Percentiles rank a stretch among this genome's conserved stretches.
Evolutionary conservation across 805 yeast genomes (phyloP).

Genomic region (Metschnikowia kofuensis): DNA sequence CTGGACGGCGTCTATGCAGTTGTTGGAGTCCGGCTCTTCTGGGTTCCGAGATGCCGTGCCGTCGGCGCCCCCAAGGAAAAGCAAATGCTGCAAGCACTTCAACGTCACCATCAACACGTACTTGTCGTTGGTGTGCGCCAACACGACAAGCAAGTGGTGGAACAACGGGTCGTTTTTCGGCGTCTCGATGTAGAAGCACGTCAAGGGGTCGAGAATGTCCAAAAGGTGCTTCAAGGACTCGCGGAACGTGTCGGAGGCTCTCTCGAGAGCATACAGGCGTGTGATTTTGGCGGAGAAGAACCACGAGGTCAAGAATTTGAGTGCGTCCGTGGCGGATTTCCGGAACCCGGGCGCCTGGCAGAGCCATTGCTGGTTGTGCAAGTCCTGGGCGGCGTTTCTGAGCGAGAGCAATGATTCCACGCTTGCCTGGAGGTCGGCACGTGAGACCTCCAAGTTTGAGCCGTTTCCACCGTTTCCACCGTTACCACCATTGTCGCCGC

Average conservation of each 20-base stretch:
- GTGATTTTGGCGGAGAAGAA: slow-evolving; percentile 13
- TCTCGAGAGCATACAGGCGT: slow-evolving; percentile 18
- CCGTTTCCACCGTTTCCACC: no score
- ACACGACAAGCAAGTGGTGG: slow-evolving; percentile 48
- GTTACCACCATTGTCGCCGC: background rate
- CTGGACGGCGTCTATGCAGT: slow-evolving; percentile 40
- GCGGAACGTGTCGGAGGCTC: slow-evolving; percentile 34
- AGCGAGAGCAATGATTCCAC: slow-evolving; percentile 59
- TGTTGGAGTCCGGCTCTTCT: slow-evolving; percentile 29
- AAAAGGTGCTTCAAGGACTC: slow-evolving; percentile 67
- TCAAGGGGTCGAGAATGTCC: slow-evolving; percentile 81
- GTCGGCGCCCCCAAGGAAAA: slow-evolving; percentile 41
- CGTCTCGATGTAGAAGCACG: slow-evolving; percentile 78
- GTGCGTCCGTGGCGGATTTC: slow-evolving; percentile 42
- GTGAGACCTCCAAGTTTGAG: slow-evolving; percentile 12
- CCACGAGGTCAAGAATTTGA: slow-evolving; percentile 40
- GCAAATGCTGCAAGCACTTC: slow-evolving; percentile 74
- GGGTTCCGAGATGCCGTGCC: slow-evolving; percentile 10
- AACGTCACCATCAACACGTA: slow-evolving; percentile 64
- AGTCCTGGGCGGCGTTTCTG: slow-evolving; percentile 81
- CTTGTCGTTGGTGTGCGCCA: slow-evolving; percentile 61
- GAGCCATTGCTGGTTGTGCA: slow-evolving; percentile 74
- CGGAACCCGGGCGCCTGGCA: slow-evolving; percentile 53
- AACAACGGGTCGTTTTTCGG: slow-evolving; percentile 68
- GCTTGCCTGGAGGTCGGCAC: slow-evolving; percentile 24